Evolutionary conservation across 139 green algal species (phyloP).

Genomic region (Tetraselmis chui): DNA sequence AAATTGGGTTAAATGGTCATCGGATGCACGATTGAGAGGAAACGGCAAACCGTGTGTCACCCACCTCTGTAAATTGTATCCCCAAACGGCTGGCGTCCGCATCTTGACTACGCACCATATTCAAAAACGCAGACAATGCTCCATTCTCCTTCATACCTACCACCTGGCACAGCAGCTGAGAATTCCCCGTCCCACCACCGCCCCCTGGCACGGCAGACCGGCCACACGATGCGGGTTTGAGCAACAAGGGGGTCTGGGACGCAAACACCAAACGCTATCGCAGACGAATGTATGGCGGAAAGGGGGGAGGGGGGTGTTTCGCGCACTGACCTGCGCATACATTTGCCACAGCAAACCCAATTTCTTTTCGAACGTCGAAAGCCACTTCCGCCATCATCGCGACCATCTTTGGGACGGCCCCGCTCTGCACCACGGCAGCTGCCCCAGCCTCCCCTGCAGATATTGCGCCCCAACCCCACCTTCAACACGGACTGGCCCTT

Average conservation of each 20-base stretch:
- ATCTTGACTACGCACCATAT: slow-evolving; percentile 28
- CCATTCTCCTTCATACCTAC: not conserved
- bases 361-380: slow-evolving; percentile 47
- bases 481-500: too few relatives aligned
- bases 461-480: too few relatives aligned
- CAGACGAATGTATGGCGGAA: slow-evolving; percentile 1
- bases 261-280: too few relatives aligned
- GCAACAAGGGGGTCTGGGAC: not conserved
- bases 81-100: slow-evolving; percentile 34
- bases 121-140: slow-evolving; percentile 27
- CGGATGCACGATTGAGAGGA: too few relatives aligned
- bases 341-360: slow-evolving; percentile 36
- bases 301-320: too few relatives aligned
- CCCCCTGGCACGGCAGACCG: not conserved
- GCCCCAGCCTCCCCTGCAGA: not conserved
- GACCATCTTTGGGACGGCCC: slow-evolving; percentile 18
- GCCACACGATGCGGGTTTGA: too few relatives aligned
- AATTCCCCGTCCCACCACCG: not conserved
- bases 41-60: too few relatives aligned
- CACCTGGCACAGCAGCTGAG: not conserved
- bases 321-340: slow-evolving; percentile 18
- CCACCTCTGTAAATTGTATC: slow-evolving; percentile 31
- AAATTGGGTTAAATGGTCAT: too few relatives aligned
- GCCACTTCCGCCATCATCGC: slow-evolving; percentile 22
- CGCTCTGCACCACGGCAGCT: not conserved